Percentiles rank a stretch among this genome's conserved stretches.
These are phyloP conservation scores for Monosporascus sp. DNA, from an alignment of 2,329 filamentous ascomycete species.

Conservation along the genomic window DNA sequence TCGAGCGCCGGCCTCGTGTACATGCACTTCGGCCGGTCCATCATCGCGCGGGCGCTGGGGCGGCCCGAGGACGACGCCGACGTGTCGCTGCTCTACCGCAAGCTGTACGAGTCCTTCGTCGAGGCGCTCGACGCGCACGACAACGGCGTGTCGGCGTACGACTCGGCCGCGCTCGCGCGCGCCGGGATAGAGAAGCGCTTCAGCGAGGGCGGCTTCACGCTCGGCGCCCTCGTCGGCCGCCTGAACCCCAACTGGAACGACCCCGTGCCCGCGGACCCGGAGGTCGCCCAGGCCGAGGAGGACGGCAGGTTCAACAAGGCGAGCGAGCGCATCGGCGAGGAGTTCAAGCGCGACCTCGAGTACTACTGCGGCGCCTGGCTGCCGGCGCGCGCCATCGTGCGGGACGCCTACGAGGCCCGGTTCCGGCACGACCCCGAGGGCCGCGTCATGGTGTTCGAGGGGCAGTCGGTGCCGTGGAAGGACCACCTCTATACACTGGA, in stretches of 20 bases:
- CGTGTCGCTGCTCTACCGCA: conserved; percentile 72
- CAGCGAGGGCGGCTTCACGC: conserved; percentile 73
- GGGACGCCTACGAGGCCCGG: conserved; percentile 67
- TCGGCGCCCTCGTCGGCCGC: conserved; percentile 77
- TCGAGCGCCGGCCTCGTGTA: conserved; percentile 92
- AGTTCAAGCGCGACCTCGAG: conserved; percentile 76
- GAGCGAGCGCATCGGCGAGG: conserved; percentile 78
- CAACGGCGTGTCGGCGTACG: conserved; percentile 85
- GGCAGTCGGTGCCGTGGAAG: conserved; percentile 84
- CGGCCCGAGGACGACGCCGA: conserved; percentile 55
- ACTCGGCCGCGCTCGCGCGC: conserved; percentile 60
- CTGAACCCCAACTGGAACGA: conserved; percentile 82
- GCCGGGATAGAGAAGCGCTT: conserved; percentile 79
- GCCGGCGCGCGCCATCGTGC: conserved; percentile 76
- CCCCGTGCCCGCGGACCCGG: conserved; percentile 43
- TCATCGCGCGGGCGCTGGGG: conserved; percentile 60
- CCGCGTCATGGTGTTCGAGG: conserved; percentile 73
- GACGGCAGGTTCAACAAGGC: conserved; percentile 75
- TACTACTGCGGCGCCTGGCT: conserved; percentile 76
- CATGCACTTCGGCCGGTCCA: conserved; percentile 85
- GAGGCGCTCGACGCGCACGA: conserved; percentile 97
- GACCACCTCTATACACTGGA: conserved; percentile 92
- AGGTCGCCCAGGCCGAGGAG: conserved; percentile 65
- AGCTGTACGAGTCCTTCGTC: conserved; percentile 89
- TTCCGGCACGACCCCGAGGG: conserved; percentile 65